Conservation (phyloP, 2,329 filamentous ascomycete species). For the Ramularia endophylla region DNA sequence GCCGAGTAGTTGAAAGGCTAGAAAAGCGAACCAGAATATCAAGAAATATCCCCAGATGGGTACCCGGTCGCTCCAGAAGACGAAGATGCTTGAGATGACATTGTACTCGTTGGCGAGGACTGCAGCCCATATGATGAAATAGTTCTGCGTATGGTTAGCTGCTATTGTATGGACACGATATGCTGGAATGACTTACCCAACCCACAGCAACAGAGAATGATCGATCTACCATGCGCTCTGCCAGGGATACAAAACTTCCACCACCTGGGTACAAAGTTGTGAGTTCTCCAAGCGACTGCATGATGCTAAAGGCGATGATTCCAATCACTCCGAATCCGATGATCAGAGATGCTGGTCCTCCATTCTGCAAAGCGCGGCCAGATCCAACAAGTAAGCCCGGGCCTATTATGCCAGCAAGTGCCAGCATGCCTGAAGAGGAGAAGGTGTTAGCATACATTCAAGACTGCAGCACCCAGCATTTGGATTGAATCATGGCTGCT, state of each 20-base stretch:
- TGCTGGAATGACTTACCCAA: conserved; percentile 39
- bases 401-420: conserved; percentile 51
- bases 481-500: too few relatives aligned
- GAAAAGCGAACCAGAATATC: conserved; percentile 37
- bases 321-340: conserved; percentile 70
- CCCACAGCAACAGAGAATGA: conserved; percentile 63
- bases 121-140: conserved; percentile 61
- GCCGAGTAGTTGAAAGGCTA: conserved; percentile 32
- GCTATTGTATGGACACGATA: background rate
- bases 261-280: conserved; percentile 67
- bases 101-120: conserved; percentile 68
- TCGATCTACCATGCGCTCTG: conserved; percentile 65
- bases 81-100: conserved; percentile 59
- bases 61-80: conserved; percentile 56
- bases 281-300: conserved; percentile 69
- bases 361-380: conserved; percentile 61
- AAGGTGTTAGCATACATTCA: too few relatives aligned
- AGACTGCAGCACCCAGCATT: too few relatives aligned
- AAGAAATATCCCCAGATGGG: conserved; percentile 37
- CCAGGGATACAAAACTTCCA: conserved; percentile 65
- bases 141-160: conserved; percentile 41
- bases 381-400: conserved; percentile 67
- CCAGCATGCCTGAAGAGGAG: conserved; percentile 41
- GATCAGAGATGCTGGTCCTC: conserved; percentile 64
- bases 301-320: conserved; percentile 60